Conservation (phyloP, 768 basidiomycete genomes). For the Mycena maculata region DNA sequence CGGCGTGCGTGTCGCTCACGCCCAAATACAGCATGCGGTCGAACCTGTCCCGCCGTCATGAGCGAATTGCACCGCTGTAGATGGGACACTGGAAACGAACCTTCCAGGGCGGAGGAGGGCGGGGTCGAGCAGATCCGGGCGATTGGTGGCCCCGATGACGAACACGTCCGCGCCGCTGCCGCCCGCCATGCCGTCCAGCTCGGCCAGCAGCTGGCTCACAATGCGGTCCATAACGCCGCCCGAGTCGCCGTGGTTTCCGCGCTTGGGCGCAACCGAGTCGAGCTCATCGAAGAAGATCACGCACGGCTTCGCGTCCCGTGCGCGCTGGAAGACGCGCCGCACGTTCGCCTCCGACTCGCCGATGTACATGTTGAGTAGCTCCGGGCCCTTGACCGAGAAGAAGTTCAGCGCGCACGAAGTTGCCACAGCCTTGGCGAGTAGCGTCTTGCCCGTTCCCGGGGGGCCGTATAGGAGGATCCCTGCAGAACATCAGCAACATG, state of each 20-base stretch:
- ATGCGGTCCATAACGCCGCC: conserved; percentile 99
- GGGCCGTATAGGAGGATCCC: conserved; percentile 95
- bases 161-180: conserved; percentile 79
- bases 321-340: conserved; percentile 89
- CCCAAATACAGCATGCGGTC: conserved; percentile 97
- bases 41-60: conserved; percentile 67
- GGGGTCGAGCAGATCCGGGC: conserved; percentile 91
- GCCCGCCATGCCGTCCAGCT: conserved; percentile 90
- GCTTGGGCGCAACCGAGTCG: conserved; percentile 93
- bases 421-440: conserved; percentile 96
- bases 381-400: conserved; percentile 97
- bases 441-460: conserved; percentile 95
- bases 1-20: conserved; percentile 86
- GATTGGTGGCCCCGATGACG: conserved; percentile 95
- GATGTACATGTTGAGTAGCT: conserved; percentile 97
- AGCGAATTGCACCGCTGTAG: not conserved
- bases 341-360: conserved; percentile 99
- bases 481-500: conserved; percentile 40
- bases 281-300: conserved; percentile 98
- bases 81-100: conserved; percentile 49
- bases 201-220: conserved; percentile 93
- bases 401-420: conserved; percentile 96
- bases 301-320: conserved; percentile 92
- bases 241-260: conserved; percentile 95
- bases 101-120: conserved; percentile 90